These are phyloP conservation scores for Niebla homalea DNA, from an alignment of 495 filamentous ascomycete species.

Conservation along the genomic window DNA sequence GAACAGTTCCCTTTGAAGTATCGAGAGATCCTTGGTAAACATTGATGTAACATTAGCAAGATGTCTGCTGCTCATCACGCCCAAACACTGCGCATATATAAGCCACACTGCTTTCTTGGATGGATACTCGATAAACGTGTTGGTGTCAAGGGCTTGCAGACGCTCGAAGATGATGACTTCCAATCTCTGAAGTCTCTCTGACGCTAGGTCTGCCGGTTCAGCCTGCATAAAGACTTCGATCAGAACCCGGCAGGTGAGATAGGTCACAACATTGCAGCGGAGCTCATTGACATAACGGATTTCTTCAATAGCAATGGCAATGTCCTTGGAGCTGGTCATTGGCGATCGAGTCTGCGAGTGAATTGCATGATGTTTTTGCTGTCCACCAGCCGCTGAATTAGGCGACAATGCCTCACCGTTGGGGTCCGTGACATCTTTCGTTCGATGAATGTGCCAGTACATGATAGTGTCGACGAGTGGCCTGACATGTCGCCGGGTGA, in stretches of 20 bases:
- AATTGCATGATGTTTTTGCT: conserved; percentile 41
- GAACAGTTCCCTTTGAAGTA: conserved; percentile 55
- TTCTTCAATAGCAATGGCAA: conserved; percentile 26
- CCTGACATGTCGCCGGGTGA: conserved; percentile 85
- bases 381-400: conserved; percentile 6
- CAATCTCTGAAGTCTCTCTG: conserved; percentile 77
- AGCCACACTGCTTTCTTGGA: conserved; percentile 88
- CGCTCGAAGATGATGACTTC: conserved; percentile 93
- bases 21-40: conserved; percentile 68
- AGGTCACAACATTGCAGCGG: conserved; percentile 82
- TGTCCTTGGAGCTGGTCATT: too few species aligned
- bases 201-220: conserved; percentile 63
- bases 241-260: conserved; percentile 83
- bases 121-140: conserved; percentile 62
- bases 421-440: neutral
- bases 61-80: conserved; percentile 86
- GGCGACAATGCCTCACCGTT: conserved; percentile 6
- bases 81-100: conserved; percentile 78
- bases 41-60: conserved; percentile 71
- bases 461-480: conserved; percentile 94
- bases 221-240: conserved; percentile 90
- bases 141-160: conserved; percentile 72
- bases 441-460: conserved; percentile 91
- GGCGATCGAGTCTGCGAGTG: conserved; percentile 28
- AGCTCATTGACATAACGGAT: conserved; percentile 66